These are phyloP conservation scores for Candida tibetensis DNA, from an alignment of 805 yeast species.

Conservation along the genomic window DNA sequence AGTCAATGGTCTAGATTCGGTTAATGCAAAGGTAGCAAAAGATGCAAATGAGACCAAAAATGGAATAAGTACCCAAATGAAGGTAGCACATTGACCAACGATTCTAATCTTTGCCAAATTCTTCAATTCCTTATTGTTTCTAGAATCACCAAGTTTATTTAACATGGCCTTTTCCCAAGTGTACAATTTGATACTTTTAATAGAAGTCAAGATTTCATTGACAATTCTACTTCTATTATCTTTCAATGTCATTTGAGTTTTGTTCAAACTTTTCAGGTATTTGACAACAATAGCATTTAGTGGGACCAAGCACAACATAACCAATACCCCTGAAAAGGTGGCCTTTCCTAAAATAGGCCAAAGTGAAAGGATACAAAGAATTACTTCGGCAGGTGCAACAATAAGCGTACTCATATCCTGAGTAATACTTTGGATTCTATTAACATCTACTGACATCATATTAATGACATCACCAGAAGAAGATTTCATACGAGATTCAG, in stretches of 20 bases:
- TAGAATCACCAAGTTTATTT: constrained; percentile 15
- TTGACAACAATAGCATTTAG: constrained; percentile 22
- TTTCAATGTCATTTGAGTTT: constrained; percentile 17
- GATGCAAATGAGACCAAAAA: constrained; percentile 22
- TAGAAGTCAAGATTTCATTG: constrained; percentile 21
- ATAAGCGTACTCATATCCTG: constrained; percentile 50
- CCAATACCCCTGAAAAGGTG: constrained; percentile 18
- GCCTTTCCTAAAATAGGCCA: constrained; percentile 23
- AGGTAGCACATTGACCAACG: constrained; percentile 12
- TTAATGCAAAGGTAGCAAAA: constrained; percentile 19
- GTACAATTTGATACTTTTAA: constrained; percentile 25
- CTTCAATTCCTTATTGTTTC: constrained; percentile 20
- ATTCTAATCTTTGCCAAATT: constrained; percentile 15
- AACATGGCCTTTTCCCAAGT: constrained; percentile 29
- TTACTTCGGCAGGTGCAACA: constrained; percentile 50
- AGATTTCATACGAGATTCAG: constrained; percentile 27
- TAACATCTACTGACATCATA: constrained; percentile 23
- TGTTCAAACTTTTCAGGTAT: constrained; percentile 42
- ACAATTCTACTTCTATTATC: constrained; percentile 21
- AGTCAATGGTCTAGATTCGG: constrained; percentile 16
- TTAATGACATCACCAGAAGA: constrained; percentile 25
- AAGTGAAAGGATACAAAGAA: constrained; percentile 18
- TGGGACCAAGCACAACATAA: constrained; percentile 17
- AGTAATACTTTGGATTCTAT: constrained; percentile 19
- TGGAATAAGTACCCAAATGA: constrained; percentile 26